Evolutionary conservation across 768 basidiomycete genomes (phyloP).

Genomic region (Melanogaster broomeanus): DNA sequence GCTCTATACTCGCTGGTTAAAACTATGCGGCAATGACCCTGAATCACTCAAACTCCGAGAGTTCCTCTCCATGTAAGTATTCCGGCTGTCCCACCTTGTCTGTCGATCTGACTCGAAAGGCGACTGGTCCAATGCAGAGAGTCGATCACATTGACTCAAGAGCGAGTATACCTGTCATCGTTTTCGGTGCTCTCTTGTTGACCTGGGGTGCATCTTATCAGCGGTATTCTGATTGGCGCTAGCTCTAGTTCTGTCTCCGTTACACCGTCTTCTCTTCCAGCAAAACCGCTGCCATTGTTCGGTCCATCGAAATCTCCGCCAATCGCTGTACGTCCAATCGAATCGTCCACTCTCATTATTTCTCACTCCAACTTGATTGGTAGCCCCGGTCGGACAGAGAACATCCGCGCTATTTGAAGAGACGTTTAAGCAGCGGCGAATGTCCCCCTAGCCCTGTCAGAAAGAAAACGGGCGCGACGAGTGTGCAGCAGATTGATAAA

Average conservation of each 20-base stretch:
- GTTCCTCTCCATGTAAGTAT: constrained; percentile 30
- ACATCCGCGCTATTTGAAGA: constrained; percentile 6
- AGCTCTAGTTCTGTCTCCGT: neutral
- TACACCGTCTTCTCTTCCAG: neutral
- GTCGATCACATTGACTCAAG: constrained; percentile 23
- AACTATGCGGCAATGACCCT: constrained; percentile 23
- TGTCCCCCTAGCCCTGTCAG: constrained; percentile 7
- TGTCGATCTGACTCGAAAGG: constrained; percentile 8
- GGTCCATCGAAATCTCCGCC: constrained; percentile 5
- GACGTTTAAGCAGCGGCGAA: constrained; percentile 7
- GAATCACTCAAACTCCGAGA: constrained; percentile 24
- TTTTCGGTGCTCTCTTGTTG: constrained; percentile 6
- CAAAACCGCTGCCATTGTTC: neutral
- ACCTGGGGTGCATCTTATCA: constrained; percentile 5
- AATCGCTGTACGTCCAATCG: constrained; percentile 8
- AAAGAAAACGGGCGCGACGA: constrained; percentile 12
- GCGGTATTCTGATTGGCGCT: constrained; percentile 14
- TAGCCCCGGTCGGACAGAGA: constrained; percentile 21
- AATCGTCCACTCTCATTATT: neutral
- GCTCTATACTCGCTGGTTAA: constrained; percentile 27
- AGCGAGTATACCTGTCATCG: constrained; percentile 15
- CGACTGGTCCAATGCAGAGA: constrained; percentile 6
- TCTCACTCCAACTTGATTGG: neutral
- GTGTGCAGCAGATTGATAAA: neutral
- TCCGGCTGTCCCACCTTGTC: neutral